A percentile compares a stretch with the other conserved stretches of the same genome.
These are phyloP conservation scores for Oxytropis ochrocephala DNA, from an alignment of 306 rosid species.

Conservation along the genomic window DNA sequence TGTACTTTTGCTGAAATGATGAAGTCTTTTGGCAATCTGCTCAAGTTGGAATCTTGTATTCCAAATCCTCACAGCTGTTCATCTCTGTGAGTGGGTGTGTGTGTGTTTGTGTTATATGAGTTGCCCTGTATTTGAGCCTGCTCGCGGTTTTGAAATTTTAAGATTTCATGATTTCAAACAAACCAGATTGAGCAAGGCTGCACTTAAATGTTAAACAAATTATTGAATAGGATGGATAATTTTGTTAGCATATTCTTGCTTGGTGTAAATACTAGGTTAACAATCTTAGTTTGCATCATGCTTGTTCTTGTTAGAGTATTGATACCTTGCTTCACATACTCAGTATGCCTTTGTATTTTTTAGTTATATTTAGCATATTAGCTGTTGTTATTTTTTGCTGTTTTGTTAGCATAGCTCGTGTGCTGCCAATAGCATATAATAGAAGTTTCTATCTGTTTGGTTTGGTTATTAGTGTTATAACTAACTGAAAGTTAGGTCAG, in stretches of 20 bases:
- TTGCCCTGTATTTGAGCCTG: background rate
- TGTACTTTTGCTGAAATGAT: constrained; percentile 1
- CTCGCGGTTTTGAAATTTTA: background rate
- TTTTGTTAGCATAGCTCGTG: background rate
- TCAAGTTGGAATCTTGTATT: background rate
- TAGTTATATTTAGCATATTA: background rate
- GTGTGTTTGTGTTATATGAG: background rate
- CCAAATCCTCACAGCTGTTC: constrained; percentile 1
- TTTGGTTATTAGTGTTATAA: background rate
- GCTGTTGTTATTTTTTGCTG: background rate
- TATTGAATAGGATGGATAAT: background rate
- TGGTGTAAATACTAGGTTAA: background rate
- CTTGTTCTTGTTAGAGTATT: background rate
- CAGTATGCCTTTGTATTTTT: background rate
- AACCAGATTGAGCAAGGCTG: background rate
- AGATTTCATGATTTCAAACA: background rate
- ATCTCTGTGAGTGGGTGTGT: background rate
- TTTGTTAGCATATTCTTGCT: background rate
- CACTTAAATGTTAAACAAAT: background rate
- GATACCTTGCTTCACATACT: background rate
- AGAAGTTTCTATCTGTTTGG: background rate
- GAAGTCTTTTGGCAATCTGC: background rate
- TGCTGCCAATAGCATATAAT: background rate
- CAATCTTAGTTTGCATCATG: background rate
- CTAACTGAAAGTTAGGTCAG: background rate